These are phyloP conservation scores for Calonectria hawksworthii DNA, from an alignment of 2,329 filamentous ascomycete species.

Conservation along the genomic window DNA sequence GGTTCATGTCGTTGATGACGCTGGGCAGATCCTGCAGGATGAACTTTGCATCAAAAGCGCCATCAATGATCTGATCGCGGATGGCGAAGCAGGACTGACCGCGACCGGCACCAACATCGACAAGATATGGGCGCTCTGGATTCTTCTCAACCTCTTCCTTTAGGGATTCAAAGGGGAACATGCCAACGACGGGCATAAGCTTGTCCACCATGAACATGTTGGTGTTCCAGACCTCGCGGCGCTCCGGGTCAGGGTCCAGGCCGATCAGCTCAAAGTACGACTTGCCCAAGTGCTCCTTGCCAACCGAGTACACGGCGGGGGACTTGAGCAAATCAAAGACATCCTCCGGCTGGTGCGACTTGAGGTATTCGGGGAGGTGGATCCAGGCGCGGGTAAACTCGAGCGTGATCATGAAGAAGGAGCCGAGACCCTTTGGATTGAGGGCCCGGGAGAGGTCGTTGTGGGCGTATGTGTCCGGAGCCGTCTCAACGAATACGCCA, in stretches of 20 bases:
- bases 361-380: slow-evolving; percentile 49
- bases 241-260: slow-evolving; percentile 43
- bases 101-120: slow-evolving; percentile 50
- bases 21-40: slow-evolving; percentile 52
- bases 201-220: slow-evolving; percentile 49
- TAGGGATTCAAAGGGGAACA: slow-evolving; percentile 52
- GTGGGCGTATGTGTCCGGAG: slow-evolving; percentile 48
- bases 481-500: slow-evolving; percentile 49
- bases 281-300: slow-evolving; percentile 49
- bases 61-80: slow-evolving; percentile 40
- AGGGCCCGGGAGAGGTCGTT: slow-evolving; percentile 49
- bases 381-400: slow-evolving; percentile 48
- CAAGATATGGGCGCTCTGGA: slow-evolving; percentile 47
- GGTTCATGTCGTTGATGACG: slow-evolving; percentile 44
- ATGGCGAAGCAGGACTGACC: slow-evolving; percentile 50
- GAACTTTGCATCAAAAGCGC: slow-evolving; percentile 43
- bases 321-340: slow-evolving; percentile 50
- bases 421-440: slow-evolving; percentile 45
- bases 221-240: slow-evolving; percentile 51
- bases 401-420: slow-evolving; percentile 49
- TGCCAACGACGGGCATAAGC: slow-evolving; percentile 51
- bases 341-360: slow-evolving; percentile 47
- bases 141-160: slow-evolving; percentile 47
- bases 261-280: slow-evolving; percentile 53
- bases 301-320: slow-evolving; percentile 49